phyloP scores from a whole-genome alignment of 148 eudicot species.

The Fagopyrum esculentum region DNA sequence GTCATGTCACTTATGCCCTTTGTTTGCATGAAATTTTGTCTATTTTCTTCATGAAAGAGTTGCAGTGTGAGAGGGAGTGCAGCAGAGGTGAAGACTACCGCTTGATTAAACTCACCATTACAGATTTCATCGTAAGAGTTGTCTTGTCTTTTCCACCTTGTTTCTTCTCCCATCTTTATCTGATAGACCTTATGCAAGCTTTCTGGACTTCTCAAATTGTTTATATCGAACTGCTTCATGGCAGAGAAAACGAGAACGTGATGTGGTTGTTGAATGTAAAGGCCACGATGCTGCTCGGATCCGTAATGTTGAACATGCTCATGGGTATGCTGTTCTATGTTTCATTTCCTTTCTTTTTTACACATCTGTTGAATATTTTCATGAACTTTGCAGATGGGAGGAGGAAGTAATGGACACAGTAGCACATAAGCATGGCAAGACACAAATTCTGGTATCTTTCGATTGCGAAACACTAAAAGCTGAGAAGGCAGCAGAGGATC shows the following conservation, averaged over 20 bases:
- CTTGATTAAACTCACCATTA: constrained; percentile 77
- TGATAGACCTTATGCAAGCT: background rate
- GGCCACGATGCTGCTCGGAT: constrained; percentile 99
- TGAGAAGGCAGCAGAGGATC: constrained; percentile 87
- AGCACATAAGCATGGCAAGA: constrained; percentile 50
- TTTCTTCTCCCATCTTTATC: background rate
- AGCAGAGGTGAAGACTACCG: constrained; percentile 99
- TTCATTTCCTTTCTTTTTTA: background rate
- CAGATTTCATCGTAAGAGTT: constrained; percentile 35
- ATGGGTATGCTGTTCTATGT: constrained; percentile 50
- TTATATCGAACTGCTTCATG: background rate
- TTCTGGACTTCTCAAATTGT: background rate
- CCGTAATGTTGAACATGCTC: constrained; percentile 66
- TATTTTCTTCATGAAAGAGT: constrained; percentile 31
- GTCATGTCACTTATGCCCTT: background rate
- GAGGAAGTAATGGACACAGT: constrained; percentile 68
- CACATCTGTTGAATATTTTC: background rate
- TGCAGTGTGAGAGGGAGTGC: constrained; percentile 94
- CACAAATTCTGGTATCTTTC: constrained; percentile 53
- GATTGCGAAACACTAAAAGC: constrained; percentile 91
- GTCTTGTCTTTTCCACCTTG: background rate
- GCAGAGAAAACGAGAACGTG: constrained; percentile 59
- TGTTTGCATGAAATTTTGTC: background rate
- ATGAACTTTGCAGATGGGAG: constrained; percentile 62
- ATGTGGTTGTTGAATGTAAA: constrained; percentile 85